phyloP scores from a whole-genome alignment of 768 basidiomycete species.

The Candolleomyces eurysporus region DNA sequence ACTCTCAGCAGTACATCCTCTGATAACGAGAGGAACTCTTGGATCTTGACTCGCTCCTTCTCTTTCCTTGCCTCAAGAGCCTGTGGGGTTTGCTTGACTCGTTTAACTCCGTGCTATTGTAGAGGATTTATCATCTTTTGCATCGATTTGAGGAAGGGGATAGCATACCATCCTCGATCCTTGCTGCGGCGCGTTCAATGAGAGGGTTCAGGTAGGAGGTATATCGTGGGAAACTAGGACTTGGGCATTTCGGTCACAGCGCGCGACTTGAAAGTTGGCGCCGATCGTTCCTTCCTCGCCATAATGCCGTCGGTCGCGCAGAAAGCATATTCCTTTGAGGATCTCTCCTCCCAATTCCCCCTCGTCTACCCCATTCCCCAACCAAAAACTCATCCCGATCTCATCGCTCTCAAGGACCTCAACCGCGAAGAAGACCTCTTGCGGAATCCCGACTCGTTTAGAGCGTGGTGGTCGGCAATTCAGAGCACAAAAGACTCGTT shows the following conservation, averaged over 20 bases:
- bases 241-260: too few species aligned
- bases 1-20: conserved; percentile 66
- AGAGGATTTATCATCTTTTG: background rate
- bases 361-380: conserved; percentile 83
- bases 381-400: conserved; percentile 71
- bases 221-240: background rate
- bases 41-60: conserved; percentile 73
- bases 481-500: conserved; percentile 69
- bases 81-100: conserved; percentile 54
- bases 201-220: background rate
- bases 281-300: background rate
- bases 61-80: conserved; percentile 64
- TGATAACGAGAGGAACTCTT: conserved; percentile 68
- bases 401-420: conserved; percentile 74
- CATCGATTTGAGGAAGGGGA: too few species aligned
- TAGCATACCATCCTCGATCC: background rate
- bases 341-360: conserved; percentile 63
- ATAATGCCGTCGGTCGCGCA: conserved; percentile 59
- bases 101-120: conserved; percentile 70
- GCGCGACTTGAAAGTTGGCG: background rate
- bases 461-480: conserved; percentile 92
- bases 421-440: conserved; percentile 92
- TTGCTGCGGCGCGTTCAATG: background rate
- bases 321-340: conserved; percentile 47
- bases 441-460: conserved; percentile 86